Evolutionary conservation across 2,329 filamentous ascomycete species (phyloP).

Genomic region (Lachnellula subtilissima): DNA sequence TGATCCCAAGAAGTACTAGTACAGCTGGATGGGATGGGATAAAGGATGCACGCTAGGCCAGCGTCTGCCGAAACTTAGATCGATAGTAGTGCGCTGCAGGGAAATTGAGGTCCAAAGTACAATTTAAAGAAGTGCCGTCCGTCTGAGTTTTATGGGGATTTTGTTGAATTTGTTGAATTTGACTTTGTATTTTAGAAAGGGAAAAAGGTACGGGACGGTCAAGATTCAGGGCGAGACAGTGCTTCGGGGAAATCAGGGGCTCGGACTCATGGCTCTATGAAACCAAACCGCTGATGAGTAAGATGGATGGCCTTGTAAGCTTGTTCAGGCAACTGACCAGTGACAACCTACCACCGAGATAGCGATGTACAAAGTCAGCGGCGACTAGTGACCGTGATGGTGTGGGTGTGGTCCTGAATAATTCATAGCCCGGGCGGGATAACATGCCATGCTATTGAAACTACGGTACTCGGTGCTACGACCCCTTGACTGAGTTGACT

Average conservation of each 20-base stretch:
- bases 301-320: not conserved
- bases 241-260: not conserved
- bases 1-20: constrained; percentile 1
- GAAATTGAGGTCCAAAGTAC: constrained; percentile 18
- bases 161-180: not conserved
- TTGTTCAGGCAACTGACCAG: not conserved
- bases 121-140: constrained; percentile 5
- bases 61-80: constrained; percentile 19
- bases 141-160: not conserved
- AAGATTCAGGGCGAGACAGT: not conserved
- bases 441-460: constrained; percentile 10
- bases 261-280: constrained; percentile 6
- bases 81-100: constrained; percentile 6
- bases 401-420: constrained; percentile 4
- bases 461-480: not conserved
- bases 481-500: not conserved
- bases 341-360: not conserved
- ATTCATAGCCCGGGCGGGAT: not conserved
- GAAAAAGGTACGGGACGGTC: no score
- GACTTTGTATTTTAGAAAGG: not conserved
- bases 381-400: not conserved
- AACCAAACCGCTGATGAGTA: constrained; percentile 10
- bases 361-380: not conserved
- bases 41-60: constrained; percentile 3
- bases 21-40: not conserved